Base-by-base conservation (phyloP, 2,329 filamentous ascomycete genomes). In the Grosmannia penicillata region DNA sequence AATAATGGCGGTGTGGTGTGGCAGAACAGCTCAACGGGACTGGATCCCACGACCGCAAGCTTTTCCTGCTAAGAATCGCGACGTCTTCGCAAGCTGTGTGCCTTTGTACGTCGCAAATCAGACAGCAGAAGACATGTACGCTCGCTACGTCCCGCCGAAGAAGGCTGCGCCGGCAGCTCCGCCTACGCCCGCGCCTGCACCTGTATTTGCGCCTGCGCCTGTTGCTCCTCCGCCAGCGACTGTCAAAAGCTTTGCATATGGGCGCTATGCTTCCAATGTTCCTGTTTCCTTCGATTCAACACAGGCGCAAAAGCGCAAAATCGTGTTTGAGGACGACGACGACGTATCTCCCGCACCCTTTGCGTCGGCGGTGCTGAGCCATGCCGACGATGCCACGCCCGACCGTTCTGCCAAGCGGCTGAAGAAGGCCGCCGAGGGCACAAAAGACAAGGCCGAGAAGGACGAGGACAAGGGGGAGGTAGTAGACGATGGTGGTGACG, bases 101-200 rank as follows among this genome's bases (percentile, higher is more conserved):
- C n/a, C n/a, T n/a, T n/a, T n/a, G n/a, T n/a, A n/a, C n/a, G n/a
- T n/a, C n/a, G n/a, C n/a, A n/a, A n/a, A n/a, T n/a, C n/a, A n/a
- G n/a, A n/a, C n/a, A n/a, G n/a, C n/a, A n/a, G n/a, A n/a, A n/a
- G n/a, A 11, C 0, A 51, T 53, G 49, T 61, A 61, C 44, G 53
- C 53, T 14, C 51, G 58, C 46, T 61, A 59, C 38, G 50, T 61
- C 1, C 54, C 56, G 7, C 42, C 54, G 1, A 58, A 57, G 45
- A 43, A 50, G 11, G 39, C 21, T 3, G 35, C 13, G 39, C 26
- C 26, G 11, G 32, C 23, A 28, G 42, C 44, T 28, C n/a, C 31
- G 13, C 33, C 19, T 24, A 13, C 18, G 1, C 27, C 36, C 8
- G 22, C 30, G 13, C 33, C 39, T 13, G 13, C 43, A 37, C 11